Evolutionary conservation across 345 rosid species (phyloP).

Genomic region (Microthlaspi erraticum): DNA sequence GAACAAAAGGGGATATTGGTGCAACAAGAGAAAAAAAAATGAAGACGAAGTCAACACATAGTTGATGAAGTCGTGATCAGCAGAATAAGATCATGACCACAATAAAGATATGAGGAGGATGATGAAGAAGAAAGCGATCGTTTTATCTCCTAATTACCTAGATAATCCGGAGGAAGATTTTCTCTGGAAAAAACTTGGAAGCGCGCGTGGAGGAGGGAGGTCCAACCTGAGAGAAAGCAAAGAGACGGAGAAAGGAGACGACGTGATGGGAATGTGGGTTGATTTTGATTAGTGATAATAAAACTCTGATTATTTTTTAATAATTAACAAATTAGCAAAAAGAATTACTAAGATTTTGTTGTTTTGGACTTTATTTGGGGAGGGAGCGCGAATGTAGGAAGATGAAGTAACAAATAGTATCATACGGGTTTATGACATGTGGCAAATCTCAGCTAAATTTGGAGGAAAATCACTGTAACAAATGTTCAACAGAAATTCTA

Average conservation of each 20-base stretch:
- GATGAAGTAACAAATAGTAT: constrained; percentile 9
- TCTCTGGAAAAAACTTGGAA: constrained; percentile 8
- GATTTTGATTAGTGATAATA: constrained; percentile 37
- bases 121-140: constrained; percentile 17
- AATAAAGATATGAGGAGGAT: background rate
- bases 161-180: constrained; percentile 11
- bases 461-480: constrained; percentile 11
- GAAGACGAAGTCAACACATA: constrained; percentile 25
- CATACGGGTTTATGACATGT: constrained; percentile 34
- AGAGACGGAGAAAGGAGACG: constrained; percentile 36
- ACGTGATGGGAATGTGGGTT: constrained; percentile 45
- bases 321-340: constrained; percentile 17
- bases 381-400: constrained; percentile 43
- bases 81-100: constrained; percentile 9
- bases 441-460: constrained; percentile 15
- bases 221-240: constrained; percentile 35
- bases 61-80: constrained; percentile 23
- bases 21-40: constrained; percentile 19
- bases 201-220: constrained; percentile 28
- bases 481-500: constrained; percentile 30
- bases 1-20: constrained; percentile 14
- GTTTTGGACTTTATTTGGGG: constrained; percentile 32
- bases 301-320: constrained; percentile 22
- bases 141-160: constrained; percentile 21
- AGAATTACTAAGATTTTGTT: background rate